These are phyloP conservation scores for Earliella scabrosa DNA, from an alignment of 1,284 basidiomycete species.

Conservation along the genomic window DNA sequence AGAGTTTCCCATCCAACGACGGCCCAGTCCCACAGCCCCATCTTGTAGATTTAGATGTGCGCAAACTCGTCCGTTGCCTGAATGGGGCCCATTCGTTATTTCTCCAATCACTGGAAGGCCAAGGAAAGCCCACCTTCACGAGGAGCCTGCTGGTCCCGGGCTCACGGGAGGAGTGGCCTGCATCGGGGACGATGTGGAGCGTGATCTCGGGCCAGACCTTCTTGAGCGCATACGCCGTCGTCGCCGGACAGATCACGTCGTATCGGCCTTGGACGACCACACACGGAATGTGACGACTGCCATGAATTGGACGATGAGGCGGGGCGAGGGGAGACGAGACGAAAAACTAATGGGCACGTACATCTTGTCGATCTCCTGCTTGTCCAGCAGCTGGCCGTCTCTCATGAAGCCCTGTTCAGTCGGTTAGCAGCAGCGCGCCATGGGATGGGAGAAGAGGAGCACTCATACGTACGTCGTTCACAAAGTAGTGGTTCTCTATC, in stretches of 20 bases:
- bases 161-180: slow-evolving; percentile 90
- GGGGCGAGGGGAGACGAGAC: slow-evolving; percentile 7
- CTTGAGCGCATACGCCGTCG: slow-evolving; percentile 80
- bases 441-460: background rate
- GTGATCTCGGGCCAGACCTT: slow-evolving; percentile 83
- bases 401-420: slow-evolving; percentile 78
- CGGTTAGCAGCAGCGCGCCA: background rate
- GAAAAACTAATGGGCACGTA: slow-evolving; percentile 37
- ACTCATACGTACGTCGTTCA: slow-evolving; percentile 62
- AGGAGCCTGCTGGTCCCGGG: slow-evolving; percentile 74
- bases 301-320: no score
- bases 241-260: slow-evolving; percentile 81
- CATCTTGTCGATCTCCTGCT: slow-evolving; percentile 91
- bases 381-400: slow-evolving; percentile 86
- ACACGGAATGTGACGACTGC: slow-evolving; percentile 83
- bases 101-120: background rate
- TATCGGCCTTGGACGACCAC: slow-evolving; percentile 88
- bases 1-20: background rate
- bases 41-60: slow-evolving; percentile 18
- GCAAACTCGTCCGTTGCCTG: slow-evolving; percentile 37
- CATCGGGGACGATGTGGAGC: slow-evolving; percentile 86
- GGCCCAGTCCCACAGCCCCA: background rate
- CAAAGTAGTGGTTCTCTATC: slow-evolving; percentile 94
- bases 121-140: slow-evolving; percentile 61
- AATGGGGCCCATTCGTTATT: background rate